Percentiles rank a stretch among this genome's conserved stretches.
Conservation (phyloP, 495 filamentous ascomycete species). For the Clavariopsis aquatica region DNA sequence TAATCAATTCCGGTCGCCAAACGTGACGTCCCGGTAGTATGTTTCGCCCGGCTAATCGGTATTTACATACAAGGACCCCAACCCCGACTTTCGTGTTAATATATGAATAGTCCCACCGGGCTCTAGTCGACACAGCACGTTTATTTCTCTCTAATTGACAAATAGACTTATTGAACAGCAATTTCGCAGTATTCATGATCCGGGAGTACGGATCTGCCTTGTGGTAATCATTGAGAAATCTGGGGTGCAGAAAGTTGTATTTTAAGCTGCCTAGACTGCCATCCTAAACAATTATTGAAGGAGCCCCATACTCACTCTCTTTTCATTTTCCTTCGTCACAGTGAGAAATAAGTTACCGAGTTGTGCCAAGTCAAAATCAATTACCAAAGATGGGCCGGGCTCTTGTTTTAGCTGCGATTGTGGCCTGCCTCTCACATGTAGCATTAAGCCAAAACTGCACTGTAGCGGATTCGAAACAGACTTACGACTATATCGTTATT, state of each 20-base stretch:
- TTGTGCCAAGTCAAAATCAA: neutral
- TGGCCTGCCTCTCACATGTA: neutral
- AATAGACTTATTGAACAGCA: neutral
- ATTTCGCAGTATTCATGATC: neutral
- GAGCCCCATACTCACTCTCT: neutral
- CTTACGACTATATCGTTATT: constrained; percentile 68
- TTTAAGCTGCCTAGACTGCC: neutral
- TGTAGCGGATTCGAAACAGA: constrained; percentile 45
- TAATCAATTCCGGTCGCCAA: neutral
- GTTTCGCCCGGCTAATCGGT: neutral
- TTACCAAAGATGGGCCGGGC: constrained; percentile 6
- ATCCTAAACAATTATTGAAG: neutral
- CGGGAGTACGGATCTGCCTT: neutral
- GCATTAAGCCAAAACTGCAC: constrained; percentile 9
- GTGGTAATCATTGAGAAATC: constrained; percentile 3
- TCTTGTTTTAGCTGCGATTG: constrained; percentile 6
- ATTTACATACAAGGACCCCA: neutral
- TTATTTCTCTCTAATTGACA: neutral
- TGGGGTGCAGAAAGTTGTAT: constrained; percentile 28
- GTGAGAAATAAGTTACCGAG: neutral
- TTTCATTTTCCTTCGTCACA: neutral
- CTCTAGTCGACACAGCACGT: neutral
- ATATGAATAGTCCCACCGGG: neutral
- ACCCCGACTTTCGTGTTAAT: neutral
- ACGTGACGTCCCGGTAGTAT: neutral